These are phyloP conservation scores for Fusarium bactridioides DNA, from an alignment of 2,329 filamentous ascomycete genomes.

Conservation along the genomic window DNA sequence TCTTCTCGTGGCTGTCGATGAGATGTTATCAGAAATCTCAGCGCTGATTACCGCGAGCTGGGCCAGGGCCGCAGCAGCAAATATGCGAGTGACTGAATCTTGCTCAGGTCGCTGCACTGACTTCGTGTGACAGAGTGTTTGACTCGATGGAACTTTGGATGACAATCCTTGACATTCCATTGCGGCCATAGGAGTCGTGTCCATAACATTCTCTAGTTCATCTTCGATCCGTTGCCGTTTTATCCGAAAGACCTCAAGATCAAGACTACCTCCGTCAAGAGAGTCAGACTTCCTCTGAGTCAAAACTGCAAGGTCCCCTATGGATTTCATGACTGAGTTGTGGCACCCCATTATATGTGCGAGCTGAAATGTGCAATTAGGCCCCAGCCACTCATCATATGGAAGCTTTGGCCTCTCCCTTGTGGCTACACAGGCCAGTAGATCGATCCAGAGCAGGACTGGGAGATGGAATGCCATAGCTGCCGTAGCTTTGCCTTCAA, in stretches of 20 bases:
- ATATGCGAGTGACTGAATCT: not conserved
- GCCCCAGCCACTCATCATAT: not conserved
- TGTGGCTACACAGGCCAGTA: not conserved
- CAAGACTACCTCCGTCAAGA: fast-evolving
- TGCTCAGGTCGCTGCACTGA: not conserved
- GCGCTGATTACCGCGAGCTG: not conserved
- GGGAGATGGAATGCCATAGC: not conserved
- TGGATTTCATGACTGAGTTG: not conserved
- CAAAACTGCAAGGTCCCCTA: not conserved
- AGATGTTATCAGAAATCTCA: fast-evolving
- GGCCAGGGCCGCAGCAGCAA: not conserved
- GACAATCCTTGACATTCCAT: fast-evolving
- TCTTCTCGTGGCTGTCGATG: not conserved
- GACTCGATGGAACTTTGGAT: not conserved
- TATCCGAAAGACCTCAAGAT: fast-evolving
- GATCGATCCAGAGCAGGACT: not conserved
- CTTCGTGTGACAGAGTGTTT: not conserved
- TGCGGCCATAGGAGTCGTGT: not conserved
- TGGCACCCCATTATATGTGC: not conserved
- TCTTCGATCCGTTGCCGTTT: not conserved
- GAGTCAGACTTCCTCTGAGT: not conserved
- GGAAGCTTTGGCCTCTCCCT: not conserved
- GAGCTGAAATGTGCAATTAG: not conserved
- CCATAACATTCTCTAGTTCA: not conserved
- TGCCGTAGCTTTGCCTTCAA: not conserved